Base-by-base conservation (phyloP, 164 flowering plant species). In the Echeveria elegans region DNA sequence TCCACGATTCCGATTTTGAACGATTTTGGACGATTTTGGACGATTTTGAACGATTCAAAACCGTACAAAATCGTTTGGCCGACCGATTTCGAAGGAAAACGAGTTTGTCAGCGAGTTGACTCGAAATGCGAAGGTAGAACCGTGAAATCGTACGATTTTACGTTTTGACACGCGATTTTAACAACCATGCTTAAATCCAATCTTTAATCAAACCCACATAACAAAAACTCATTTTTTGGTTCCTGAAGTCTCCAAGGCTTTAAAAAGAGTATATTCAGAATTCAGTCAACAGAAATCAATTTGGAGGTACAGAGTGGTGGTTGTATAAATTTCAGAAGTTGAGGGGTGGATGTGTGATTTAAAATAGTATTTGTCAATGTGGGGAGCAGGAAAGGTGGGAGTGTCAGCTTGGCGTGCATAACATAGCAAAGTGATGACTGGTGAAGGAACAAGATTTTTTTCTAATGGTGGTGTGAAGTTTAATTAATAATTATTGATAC, bases 401-500 rank as follows among this genome's bases (percentile, higher is more conserved):
- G 74, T 80, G 80, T 80, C 83, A 77, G 83, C 67, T 63, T 75
- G 77, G 83, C 80, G 83, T 80, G 80, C 78, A 69, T 43, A 43
- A 21, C 75, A 64, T 69, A 66, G 76, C 78, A 72, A 74, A 59
- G 71, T 65, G 63, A 12, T 21, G 60, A 31, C 71, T 68, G 66
- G 64, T 60, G 64, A 40, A 19, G 47, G 56, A 66, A 66, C 61
- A 18, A 26, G 61, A 56, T 56, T 56, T 56, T 50, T 50, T 72
- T 36, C 29, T 52, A 45, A 26, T 40, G 23, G 47, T 41, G 52
- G 53, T 50, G 28, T 14, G 61, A 56, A 56, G 2, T 56, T 56
- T n/a, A n/a, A n/a, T n/a, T n/a, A n/a, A 56, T 56, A 7, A 26
- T 56, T 53, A 28, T n/a, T n/a, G n/a, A n/a, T n/a, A 7, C 12